phyloP scores from a whole-genome alignment of 202 grass and related monocot genomes.

The Alloteropsis angusta region DNA sequence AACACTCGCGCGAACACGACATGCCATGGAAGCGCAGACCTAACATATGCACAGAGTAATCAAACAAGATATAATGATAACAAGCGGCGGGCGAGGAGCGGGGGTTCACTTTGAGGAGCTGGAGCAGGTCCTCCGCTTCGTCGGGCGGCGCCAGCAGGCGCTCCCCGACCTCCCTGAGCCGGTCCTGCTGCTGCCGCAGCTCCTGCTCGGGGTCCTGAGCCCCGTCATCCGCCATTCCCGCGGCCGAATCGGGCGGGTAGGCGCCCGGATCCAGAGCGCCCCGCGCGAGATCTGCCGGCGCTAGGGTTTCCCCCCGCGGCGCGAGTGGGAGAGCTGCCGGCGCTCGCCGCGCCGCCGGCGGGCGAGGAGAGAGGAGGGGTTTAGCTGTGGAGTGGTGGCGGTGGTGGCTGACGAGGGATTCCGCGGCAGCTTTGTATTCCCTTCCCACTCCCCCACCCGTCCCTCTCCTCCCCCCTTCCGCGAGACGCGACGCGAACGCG shows the following conservation, averaged over 20 bases:
- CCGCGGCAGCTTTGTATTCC: neutral
- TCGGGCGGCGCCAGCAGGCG: constrained; percentile 45
- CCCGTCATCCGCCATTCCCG: constrained; percentile 38
- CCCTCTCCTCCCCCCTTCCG: neutral
- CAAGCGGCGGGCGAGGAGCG: neutral
- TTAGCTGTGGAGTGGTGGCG: neutral
- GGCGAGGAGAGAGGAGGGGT: neutral
- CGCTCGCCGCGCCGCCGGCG: neutral
- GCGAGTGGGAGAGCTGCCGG: neutral
- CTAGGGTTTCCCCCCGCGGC: constrained; percentile 41
- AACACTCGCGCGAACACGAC: neutral
- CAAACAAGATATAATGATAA: neutral
- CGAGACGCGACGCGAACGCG: constrained; percentile 18
- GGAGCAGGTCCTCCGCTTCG: constrained; percentile 37
- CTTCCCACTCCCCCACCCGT: neutral
- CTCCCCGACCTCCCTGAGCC: constrained; percentile 38
- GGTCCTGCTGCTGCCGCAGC: constrained; percentile 28
- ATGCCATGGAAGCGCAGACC: neutral
- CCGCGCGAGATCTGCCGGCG: constrained; percentile 30
- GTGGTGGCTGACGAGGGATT: constrained; percentile 10
- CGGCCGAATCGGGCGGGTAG: neutral
- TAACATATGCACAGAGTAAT: constrained; percentile 2
- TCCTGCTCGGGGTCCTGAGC: constrained; percentile 8
- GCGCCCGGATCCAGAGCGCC: constrained; percentile 35
- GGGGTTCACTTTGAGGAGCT: constrained; percentile 58